Evolutionary conservation across 768 basidiomycete species (phyloP).

Genomic region (Russula sp.): DNA sequence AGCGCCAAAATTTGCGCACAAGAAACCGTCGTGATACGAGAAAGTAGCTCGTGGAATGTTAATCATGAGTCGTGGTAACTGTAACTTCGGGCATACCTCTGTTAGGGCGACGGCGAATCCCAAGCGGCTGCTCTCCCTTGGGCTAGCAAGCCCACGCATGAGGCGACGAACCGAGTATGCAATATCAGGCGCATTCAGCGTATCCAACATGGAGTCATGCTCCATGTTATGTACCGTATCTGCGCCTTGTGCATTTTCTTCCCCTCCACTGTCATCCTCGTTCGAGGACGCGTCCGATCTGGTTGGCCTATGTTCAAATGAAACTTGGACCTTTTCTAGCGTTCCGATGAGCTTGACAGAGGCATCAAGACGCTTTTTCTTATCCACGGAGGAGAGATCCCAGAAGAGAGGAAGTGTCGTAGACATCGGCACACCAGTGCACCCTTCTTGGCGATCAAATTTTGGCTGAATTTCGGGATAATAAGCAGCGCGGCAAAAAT

Average conservation of each 20-base stretch:
- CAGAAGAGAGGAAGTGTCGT: constrained; percentile 92
- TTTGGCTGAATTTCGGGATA: neutral
- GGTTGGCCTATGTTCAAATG: constrained; percentile 42
- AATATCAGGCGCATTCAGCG: constrained; percentile 81
- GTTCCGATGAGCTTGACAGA: constrained; percentile 77
- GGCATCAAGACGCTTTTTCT: constrained; percentile 74
- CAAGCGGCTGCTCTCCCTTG: constrained; percentile 85
- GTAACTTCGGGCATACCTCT: constrained; percentile 50
- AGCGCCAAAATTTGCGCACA: constrained; percentile 72
- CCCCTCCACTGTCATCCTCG: constrained; percentile 21
- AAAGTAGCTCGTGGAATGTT: constrained; percentile 51
- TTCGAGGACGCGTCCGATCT: constrained; percentile 28
- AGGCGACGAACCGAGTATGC: constrained; percentile 86
- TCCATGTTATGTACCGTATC: constrained; percentile 36
- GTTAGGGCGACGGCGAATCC: constrained; percentile 96
- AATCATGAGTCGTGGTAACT: neutral
- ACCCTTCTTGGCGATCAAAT: neutral
- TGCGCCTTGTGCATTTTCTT: constrained; percentile 25
- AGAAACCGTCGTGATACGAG: constrained; percentile 69
- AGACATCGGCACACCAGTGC: constrained; percentile 41
- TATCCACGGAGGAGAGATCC: constrained; percentile 78
- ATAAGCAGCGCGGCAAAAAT: neutral
- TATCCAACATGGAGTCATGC: constrained; percentile 47
- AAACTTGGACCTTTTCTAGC: constrained; percentile 78
- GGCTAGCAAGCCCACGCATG: constrained; percentile 82